Percentiles rank a stretch among this genome's conserved stretches.
Evolutionary conservation across 148 eudicot species (phyloP).

Genomic region (Oxyria digyna): DNA sequence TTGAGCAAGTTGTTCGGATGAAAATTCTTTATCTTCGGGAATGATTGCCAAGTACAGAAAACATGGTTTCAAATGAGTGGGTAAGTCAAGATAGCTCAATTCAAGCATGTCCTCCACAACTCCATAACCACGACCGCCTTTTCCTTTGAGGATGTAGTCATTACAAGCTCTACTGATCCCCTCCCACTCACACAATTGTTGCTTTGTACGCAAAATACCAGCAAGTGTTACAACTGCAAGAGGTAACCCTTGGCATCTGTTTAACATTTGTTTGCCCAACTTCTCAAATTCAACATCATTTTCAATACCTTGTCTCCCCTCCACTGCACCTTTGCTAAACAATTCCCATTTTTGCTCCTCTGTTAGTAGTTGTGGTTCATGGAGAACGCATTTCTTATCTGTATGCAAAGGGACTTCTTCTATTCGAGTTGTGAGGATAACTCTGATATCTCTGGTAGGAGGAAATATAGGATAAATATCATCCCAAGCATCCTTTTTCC

Average conservation of each 20-base stretch:
- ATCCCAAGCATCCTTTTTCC: not conserved
- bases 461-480: not conserved
- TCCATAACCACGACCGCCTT: too few relatives aligned
- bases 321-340: not conserved
- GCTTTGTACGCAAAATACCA: not conserved
- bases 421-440: not conserved
- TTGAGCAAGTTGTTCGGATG: not conserved
- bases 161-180: not conserved
- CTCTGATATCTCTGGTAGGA: not conserved
- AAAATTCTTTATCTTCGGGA: too few relatives aligned
- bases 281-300: not conserved
- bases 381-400: not conserved
- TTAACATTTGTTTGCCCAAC: not conserved
- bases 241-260: not conserved
- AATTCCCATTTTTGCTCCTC: conserved; percentile 1
- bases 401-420: not conserved
- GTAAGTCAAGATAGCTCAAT: not conserved
- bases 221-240: not conserved
- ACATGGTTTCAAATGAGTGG: not conserved
- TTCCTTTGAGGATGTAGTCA: too few relatives aligned
- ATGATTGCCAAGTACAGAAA: not conserved
- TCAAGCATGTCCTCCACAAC: not conserved
- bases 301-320: not conserved
- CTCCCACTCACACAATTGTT: not conserved
- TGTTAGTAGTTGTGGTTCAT: not conserved